Evolutionary conservation across 208 protist species (phyloP).

Genomic region (Trypanosoma theileri): DNA sequence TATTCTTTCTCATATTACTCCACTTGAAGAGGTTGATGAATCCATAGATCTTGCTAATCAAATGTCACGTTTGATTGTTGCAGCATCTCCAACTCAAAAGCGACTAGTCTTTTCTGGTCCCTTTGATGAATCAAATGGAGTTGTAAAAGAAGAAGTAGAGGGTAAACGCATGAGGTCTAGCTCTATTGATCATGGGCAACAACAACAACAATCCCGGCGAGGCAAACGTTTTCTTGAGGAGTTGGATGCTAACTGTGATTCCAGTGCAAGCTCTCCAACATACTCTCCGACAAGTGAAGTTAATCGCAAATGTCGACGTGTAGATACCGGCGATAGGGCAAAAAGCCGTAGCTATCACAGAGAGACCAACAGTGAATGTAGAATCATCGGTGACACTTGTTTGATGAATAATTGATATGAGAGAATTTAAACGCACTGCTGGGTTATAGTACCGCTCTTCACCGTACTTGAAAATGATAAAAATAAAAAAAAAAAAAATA

Average conservation of each 20-base stretch:
- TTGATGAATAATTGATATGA: too few relatives aligned
- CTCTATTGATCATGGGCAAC: background rate
- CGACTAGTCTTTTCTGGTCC: slow-evolving; percentile 57
- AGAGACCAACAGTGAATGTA: too few relatives aligned
- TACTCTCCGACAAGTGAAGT: background rate
- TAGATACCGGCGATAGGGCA: slow-evolving; percentile 10
- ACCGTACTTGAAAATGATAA: background rate
- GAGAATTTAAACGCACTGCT: too few relatives aligned
- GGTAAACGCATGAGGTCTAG: background rate
- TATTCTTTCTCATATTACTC: slow-evolving; percentile 26
- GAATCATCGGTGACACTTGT: too few relatives aligned
- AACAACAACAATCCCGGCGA: slow-evolving; percentile 47
- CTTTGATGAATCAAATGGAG: slow-evolving; percentile 29
- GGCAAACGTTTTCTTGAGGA: slow-evolving; percentile 77
- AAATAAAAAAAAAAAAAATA: background rate
- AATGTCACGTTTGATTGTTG: slow-evolving; percentile 23
- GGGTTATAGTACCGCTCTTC: background rate
- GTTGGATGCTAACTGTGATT: slow-evolving; percentile 35
- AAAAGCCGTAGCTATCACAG: background rate
- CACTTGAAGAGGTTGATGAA: slow-evolving; percentile 26
- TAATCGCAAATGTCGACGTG: slow-evolving; percentile 21
- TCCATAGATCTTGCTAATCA: slow-evolving; percentile 32
- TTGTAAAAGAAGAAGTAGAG: background rate
- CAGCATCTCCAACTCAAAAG: slow-evolving; percentile 67
- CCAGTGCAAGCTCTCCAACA: background rate